phyloP scores from a whole-genome alignment of 1,284 basidiomycete species.

The Microstroma glucosiphilum region DNA sequence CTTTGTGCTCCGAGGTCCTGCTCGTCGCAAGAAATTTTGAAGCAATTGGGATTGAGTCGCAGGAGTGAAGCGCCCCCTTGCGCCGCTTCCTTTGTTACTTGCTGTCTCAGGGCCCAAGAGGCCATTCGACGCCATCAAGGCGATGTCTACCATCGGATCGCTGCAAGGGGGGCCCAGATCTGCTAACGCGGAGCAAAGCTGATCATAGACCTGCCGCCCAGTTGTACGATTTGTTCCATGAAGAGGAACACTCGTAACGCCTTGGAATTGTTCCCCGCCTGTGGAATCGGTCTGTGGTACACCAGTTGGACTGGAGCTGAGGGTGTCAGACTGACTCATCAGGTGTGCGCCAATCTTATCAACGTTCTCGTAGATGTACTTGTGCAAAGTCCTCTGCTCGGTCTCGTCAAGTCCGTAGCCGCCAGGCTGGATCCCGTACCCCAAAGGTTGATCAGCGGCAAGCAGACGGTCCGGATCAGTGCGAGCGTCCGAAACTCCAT shows the following conservation, averaged over 20 bases:
- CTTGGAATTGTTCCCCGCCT: neutral
- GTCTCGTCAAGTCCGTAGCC: constrained; percentile 38
- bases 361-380: constrained; percentile 37
- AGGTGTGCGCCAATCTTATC: constrained; percentile 40
- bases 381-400: constrained; percentile 34
- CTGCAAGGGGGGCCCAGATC: constrained; percentile 24
- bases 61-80: too few species aligned
- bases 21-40: constrained; percentile 35
- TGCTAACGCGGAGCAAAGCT: constrained; percentile 30
- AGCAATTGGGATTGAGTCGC: constrained; percentile 10
- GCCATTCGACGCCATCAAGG: neutral
- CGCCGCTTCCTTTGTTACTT: too few species aligned
- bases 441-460: constrained; percentile 44
- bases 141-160: neutral
- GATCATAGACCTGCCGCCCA: constrained; percentile 26
- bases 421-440: constrained; percentile 39
- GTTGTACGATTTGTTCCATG: neutral
- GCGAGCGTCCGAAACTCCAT: constrained; percentile 39
- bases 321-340: constrained; percentile 10
- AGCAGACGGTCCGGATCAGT: constrained; percentile 41
- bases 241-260: neutral
- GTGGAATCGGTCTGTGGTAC: constrained; percentile 6
- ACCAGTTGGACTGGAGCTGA: too few species aligned
- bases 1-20: constrained; percentile 31
- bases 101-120: too few species aligned